Conservation (phyloP, 1,284 basidiomycete genomes). For the Cryptococcus sp. region DNA sequence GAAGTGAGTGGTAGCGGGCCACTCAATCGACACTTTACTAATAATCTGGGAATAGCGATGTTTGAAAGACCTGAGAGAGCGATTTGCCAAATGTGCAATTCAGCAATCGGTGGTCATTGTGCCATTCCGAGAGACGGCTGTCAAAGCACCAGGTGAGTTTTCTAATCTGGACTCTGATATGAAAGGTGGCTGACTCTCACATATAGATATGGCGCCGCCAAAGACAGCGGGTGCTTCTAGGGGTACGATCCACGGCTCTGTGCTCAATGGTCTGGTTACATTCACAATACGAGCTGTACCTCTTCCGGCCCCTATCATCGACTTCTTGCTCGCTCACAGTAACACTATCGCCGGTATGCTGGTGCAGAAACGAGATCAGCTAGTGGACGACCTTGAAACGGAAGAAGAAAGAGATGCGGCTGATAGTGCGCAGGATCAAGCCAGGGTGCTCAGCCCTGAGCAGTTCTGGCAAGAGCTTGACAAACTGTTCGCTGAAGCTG, state of each 20-base stretch:
- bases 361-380: slow-evolving; percentile 41
- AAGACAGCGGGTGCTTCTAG: slow-evolving; percentile 72
- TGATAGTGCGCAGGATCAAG: slow-evolving; percentile 57
- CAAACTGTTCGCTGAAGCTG: slow-evolving; percentile 66
- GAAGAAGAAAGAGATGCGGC: slow-evolving; percentile 50
- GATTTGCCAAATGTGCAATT: slow-evolving; percentile 91
- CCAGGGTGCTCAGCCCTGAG: slow-evolving; percentile 64
- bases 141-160: slow-evolving; percentile 68
- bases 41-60: slow-evolving; percentile 67
- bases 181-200: not conserved
- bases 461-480: slow-evolving; percentile 78
- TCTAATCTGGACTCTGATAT: not conserved
- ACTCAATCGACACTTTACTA: not conserved
- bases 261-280: slow-evolving; percentile 71
- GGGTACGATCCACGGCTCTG: slow-evolving; percentile 74
- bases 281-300: slow-evolving; percentile 83
- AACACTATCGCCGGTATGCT: slow-evolving; percentile 44
- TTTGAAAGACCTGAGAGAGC: slow-evolving; percentile 88
- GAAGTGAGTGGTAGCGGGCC: slow-evolving; percentile 63
- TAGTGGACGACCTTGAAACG: slow-evolving; percentile 45
- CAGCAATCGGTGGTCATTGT: slow-evolving; percentile 95
- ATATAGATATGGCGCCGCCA: slow-evolving; percentile 77
- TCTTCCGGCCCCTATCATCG: slow-evolving; percentile 66
- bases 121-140: slow-evolving; percentile 93
- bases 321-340: slow-evolving; percentile 75